phyloP scores from a whole-genome alignment of 1,284 basidiomycete genomes.

The Heimioporus retisporus region DNA sequence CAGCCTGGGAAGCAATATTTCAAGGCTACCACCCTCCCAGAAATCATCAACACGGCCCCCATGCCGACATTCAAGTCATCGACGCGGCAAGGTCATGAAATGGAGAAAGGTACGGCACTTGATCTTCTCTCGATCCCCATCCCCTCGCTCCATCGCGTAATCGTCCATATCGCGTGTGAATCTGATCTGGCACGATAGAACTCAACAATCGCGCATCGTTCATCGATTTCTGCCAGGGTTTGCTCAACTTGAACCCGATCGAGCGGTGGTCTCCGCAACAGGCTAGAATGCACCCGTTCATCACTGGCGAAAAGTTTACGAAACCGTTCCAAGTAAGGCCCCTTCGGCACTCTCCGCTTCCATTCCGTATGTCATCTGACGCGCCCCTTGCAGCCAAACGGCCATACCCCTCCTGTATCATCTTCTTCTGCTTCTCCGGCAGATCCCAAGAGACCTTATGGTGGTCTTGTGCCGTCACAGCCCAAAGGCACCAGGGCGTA shows the following conservation, averaged over 20 bases:
- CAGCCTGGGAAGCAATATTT: conserved; percentile 99
- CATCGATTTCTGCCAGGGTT: conserved; percentile 97
- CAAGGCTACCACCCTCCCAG: conserved; percentile 93
- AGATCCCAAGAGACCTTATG: conserved; percentile 92
- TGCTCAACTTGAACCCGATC: conserved; percentile 95
- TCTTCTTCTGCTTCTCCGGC: conserved; percentile 47
- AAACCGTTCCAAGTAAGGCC: conserved; percentile 87
- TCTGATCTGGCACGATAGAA: conserved; percentile 63
- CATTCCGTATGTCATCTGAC: conserved; percentile 25
- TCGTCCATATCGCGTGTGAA: conserved; percentile 19
- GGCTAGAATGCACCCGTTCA: conserved; percentile 96
- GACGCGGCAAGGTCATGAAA: conserved; percentile 85
- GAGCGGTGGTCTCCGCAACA: conserved; percentile 98
- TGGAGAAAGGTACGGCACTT: conserved; percentile 84
- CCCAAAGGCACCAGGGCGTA: conserved; percentile 86
- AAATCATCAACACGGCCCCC: conserved; percentile 97
- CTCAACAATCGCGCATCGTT: conserved; percentile 95
- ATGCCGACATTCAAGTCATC: conserved; percentile 82
- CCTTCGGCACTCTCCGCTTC: conserved; percentile 2
- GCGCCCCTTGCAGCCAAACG: conserved; percentile 57
- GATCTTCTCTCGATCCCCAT: conserved; percentile 13
- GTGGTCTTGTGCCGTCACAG: conserved; percentile 89
- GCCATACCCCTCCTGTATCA: conserved; percentile 46
- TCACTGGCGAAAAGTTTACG: conserved; percentile 95
- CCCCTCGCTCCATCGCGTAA: conserved; percentile 25